Conservation (phyloP, 2,329 filamentous ascomycete species). For the Albophoma yamanashiensis region DNA sequence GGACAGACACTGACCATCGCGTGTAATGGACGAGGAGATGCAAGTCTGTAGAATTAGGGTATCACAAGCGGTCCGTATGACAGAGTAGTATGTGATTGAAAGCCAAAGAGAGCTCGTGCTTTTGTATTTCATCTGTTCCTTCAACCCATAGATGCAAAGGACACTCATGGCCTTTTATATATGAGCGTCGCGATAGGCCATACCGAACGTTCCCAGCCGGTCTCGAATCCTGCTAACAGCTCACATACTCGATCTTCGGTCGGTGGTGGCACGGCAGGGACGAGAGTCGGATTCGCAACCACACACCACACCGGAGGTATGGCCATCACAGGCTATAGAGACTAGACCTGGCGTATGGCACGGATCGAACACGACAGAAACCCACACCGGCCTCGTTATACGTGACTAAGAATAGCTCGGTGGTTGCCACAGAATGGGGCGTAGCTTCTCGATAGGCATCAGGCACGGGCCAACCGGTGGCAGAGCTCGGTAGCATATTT, state of each 20-base stretch:
- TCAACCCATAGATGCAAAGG: background rate
- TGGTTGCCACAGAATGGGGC: background rate
- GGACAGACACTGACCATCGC: background rate
- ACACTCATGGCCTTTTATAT: background rate
- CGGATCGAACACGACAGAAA: background rate
- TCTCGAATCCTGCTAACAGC: background rate
- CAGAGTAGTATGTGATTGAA: background rate
- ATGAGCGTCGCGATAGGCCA: background rate
- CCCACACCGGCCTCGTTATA: background rate
- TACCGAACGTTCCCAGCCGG: background rate
- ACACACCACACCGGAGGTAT: background rate
- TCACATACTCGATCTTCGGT: background rate
- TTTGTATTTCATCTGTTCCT: background rate
- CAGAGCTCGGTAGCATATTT: background rate
- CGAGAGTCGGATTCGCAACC: constrained; percentile 2
- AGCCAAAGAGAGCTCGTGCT: background rate
- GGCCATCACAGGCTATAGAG: background rate
- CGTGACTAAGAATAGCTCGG: background rate
- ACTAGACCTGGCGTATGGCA: background rate
- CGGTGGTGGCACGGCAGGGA: constrained; percentile 2
- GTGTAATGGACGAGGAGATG: background rate
- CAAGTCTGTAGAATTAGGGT: background rate
- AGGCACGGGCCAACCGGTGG: background rate
- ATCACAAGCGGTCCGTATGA: background rate
- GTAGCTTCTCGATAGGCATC: background rate